Base-by-base conservation (phyloP, 768 basidiomycete species). In the Sporobolomyces pararoseus region DNA sequence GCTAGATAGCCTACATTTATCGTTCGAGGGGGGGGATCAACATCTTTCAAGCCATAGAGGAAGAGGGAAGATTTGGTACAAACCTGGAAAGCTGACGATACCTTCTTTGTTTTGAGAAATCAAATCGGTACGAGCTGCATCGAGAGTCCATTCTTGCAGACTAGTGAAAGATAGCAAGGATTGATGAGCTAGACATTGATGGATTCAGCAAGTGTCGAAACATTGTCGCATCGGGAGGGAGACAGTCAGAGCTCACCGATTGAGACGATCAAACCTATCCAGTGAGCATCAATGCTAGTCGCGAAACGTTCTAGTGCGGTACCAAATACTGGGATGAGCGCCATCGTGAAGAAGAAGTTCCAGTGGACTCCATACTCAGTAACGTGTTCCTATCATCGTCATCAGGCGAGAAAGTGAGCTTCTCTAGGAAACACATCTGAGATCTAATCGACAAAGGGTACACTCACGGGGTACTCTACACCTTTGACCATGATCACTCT, bases 271-370 rank as follows among this genome's bases (percentile, higher is more conserved):
- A 74, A 29, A 1, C 62, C 72, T 2, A 70, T 44, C 39, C 47
- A 60, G 17, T 57, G 62, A 31, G 61, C 7, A 37, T 70, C 66
- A 23, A 70, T 27, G 1, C 12, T 14, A 2, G 32, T 44, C 4
- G 65, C 64, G 7, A 59, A 64, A 17, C 19, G 47, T 19, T 51
- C 66, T 37, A 71, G 49, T 13, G 59, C 53, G 14, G 63, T 55
- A 4, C 75, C 70, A 16, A 76, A 65, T 23, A 64, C 46, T 23
- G 93, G 93, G 7, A 97, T 78, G 0, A 90, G 74, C 0, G 88
- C 91, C 27, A 98, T 83, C 0, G 96, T 97, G 74, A 98, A 84
- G 83, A 99, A 99, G 80, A 98, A 97, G 78, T 98, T 98, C 96
- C 96, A 99, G 76, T 98, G 95, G 0, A 86, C 86, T 0, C 96